These are phyloP conservation scores for Monosporozyma servazzii DNA, from an alignment of 805 yeast species.

Conservation along the genomic window DNA sequence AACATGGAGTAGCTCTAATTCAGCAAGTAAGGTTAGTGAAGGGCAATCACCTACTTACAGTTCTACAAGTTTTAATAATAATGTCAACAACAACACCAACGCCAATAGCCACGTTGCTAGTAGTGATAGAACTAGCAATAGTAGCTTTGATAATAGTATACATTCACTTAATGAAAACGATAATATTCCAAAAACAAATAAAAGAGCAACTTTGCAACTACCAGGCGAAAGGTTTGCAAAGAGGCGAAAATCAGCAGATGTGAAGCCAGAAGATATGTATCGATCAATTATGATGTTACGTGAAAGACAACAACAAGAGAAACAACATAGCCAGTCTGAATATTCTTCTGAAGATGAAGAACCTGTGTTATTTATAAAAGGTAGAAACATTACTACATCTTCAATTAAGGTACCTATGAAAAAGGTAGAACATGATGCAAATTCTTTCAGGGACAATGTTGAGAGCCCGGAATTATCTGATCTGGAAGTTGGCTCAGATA, in stretches of 20 bases:
- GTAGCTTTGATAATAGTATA: background rate
- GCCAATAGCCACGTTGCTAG: background rate
- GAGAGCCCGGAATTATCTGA: background rate
- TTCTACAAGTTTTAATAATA: background rate
- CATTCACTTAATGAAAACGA: background rate
- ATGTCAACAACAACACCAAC: background rate
- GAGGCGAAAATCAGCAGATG: conserved; percentile 34
- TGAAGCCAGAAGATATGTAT: conserved; percentile 77
- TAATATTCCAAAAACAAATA: background rate
- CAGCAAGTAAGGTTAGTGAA: background rate
- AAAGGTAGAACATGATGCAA: background rate
- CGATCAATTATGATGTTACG: conserved; percentile 77
- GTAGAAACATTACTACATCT: conserved; percentile 38
- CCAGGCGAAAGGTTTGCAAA: conserved; percentile 26
- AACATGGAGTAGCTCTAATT: background rate
- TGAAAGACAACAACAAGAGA: conserved; percentile 36
- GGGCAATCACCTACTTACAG: background rate
- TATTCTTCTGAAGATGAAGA: conserved; percentile 44
- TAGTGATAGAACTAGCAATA: background rate
- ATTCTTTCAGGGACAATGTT: conserved; percentile 2
- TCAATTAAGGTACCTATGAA: conserved; percentile 3
- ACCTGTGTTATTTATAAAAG: conserved; percentile 65
- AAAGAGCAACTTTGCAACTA: background rate
- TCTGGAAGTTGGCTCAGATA: conserved; percentile 7
- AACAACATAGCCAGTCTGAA: conserved; percentile 6